These are phyloP conservation scores for Sporothrix variecibatus DNA, from an alignment of 2,329 filamentous ascomycete genomes.

Conservation along the genomic window DNA sequence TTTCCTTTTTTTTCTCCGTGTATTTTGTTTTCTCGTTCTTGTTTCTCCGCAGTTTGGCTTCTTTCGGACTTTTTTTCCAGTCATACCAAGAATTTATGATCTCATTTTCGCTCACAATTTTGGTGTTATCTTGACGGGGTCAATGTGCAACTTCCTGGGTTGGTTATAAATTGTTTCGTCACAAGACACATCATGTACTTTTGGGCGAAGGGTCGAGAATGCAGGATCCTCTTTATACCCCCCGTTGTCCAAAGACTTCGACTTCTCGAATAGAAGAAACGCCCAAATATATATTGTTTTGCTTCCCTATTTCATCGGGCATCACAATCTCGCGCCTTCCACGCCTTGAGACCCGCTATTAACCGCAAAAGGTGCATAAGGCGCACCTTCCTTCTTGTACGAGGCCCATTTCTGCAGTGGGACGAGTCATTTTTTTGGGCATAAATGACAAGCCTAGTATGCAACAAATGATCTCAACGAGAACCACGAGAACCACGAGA, in stretches of 20 bases:
- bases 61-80: not conserved
- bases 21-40: not conserved
- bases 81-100: not conserved
- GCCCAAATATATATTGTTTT: not conserved
- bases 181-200: not conserved
- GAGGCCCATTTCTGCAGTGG: not conserved
- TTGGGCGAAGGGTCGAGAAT: not conserved
- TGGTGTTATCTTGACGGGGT: not conserved
- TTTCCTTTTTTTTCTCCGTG: not conserved
- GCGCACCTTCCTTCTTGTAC: not conserved
- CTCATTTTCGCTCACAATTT: not conserved
- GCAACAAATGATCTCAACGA: not conserved
- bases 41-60: not conserved
- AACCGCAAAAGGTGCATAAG: too few relatives aligned
- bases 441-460: constrained; percentile 6
- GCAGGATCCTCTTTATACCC: not conserved
- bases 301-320: not conserved
- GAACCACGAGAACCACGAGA: constrained; percentile 17
- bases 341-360: not conserved
- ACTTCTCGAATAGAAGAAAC: not conserved
- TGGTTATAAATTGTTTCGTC: not conserved
- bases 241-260: not conserved
- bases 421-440: constrained; percentile 9
- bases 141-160: not conserved
- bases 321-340: not conserved